Evolutionary conservation across 192 early-diverging fungal species (phyloP).

Genomic region (Funneliformis geosporum): DNA sequence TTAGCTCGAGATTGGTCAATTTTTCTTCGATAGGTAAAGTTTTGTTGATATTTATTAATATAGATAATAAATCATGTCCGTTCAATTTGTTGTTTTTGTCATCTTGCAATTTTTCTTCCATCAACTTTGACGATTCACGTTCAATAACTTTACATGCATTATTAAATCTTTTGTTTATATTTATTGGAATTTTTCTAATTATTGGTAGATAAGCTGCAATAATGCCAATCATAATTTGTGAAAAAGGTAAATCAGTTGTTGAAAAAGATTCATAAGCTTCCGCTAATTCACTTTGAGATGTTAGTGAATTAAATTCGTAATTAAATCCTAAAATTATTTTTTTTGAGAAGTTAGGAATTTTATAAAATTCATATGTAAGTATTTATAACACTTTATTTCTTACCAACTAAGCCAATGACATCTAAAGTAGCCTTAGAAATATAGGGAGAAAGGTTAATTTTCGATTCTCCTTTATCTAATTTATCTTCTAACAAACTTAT

Average conservation of each 20-base stretch:
- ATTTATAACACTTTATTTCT: neutral
- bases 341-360: neutral
- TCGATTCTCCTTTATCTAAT: slow-evolving; percentile 25
- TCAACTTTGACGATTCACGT: slow-evolving; percentile 39
- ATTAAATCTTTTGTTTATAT: slow-evolving; percentile 14
- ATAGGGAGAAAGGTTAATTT: slow-evolving; percentile 41
- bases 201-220: slow-evolving; percentile 39
- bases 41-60: slow-evolving; percentile 47
- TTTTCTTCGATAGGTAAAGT: slow-evolving; percentile 40
- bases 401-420: slow-evolving; percentile 47
- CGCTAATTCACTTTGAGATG: slow-evolving; percentile 42
- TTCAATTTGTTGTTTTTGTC: slow-evolving; percentile 22
- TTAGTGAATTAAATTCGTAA: slow-evolving; percentile 47
- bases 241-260: slow-evolving; percentile 21
- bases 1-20: slow-evolving; percentile 46
- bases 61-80: slow-evolving; percentile 46
- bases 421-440: slow-evolving; percentile 48
- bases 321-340: slow-evolving; percentile 41
- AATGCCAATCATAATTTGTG: slow-evolving; percentile 30
- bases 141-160: slow-evolving; percentile 37
- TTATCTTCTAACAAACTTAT: slow-evolving; percentile 41
- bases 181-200: slow-evolving; percentile 34
- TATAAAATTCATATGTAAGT: neutral
- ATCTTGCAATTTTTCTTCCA: slow-evolving; percentile 39
- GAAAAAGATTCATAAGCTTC: slow-evolving; percentile 45